Conservation (phyloP, 768 basidiomycete species). For the Chiua virens region DNA sequence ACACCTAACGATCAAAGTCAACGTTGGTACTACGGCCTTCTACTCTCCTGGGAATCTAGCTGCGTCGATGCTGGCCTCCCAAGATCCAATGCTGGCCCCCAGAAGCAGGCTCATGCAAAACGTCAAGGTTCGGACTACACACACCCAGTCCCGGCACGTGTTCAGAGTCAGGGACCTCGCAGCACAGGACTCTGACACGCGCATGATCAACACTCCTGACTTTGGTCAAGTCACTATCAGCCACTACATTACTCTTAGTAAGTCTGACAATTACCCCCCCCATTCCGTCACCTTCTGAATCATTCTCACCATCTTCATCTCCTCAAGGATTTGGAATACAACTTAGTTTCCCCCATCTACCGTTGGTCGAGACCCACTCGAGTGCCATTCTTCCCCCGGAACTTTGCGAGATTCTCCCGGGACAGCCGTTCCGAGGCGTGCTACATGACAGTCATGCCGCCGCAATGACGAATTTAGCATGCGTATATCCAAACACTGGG, state of each 20-base stretch:
- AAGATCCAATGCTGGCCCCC: neutral
- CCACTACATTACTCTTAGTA: neutral
- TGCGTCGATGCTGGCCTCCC: neutral
- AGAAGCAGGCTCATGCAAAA: neutral
- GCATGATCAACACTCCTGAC: neutral
- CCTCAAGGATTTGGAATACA: constrained; percentile 37
- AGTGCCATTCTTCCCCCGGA: constrained; percentile 38
- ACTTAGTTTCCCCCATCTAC: constrained; percentile 35
- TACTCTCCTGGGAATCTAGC: neutral
- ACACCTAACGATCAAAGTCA: neutral
- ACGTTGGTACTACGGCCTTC: neutral
- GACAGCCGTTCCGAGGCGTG: constrained; percentile 42
- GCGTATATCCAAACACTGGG: constrained; percentile 41
- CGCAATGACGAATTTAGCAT: constrained; percentile 42
- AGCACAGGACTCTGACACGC: neutral
- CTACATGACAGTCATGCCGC: constrained; percentile 40
- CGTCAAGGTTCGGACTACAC: neutral
- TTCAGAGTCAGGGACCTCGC: neutral
- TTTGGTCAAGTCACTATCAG: neutral
- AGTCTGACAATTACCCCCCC: neutral
- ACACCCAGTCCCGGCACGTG: neutral
- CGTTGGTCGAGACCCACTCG: constrained; percentile 41
- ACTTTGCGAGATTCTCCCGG: constrained; percentile 40
- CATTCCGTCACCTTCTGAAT: neutral
- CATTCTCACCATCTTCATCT: too few species aligned